Conservation (phyloP, 306 rosid genomes). For the Cyclanthera cordifolia region DNA sequence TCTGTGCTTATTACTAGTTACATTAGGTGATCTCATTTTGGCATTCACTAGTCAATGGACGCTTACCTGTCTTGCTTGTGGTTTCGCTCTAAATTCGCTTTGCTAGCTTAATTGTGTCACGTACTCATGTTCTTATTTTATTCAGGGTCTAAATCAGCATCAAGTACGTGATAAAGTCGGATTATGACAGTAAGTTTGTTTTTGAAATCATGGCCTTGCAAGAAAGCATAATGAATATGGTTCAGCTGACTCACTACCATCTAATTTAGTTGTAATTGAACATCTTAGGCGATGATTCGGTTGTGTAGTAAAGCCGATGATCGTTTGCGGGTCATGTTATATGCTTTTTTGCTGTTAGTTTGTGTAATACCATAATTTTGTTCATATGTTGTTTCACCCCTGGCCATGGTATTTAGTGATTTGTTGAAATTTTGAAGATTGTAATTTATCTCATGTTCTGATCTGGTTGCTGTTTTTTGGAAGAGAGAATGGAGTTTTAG, state of each 20-base stretch:
- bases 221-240: background rate
- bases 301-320: background rate
- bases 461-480: background rate
- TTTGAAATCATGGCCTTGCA: constrained; percentile 1
- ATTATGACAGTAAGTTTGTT: background rate
- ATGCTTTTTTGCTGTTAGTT: background rate
- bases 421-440: constrained; percentile 8
- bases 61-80: background rate
- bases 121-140: background rate
- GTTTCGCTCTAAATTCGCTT: background rate
- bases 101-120: background rate
- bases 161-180: background rate
- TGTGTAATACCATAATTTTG: background rate
- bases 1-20: background rate
- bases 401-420: background rate
- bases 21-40: background rate
- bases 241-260: constrained; percentile 1
- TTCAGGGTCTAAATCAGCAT: constrained; percentile 12
- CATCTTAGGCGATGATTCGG: background rate
- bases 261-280: background rate
- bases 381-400: background rate
- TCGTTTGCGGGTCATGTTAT: background rate
- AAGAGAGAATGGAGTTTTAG: background rate
- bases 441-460: background rate
- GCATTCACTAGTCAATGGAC: background rate